Base-by-base conservation (phyloP, 139 green algal species). In the Protoeuglena noctilucae region DNA sequence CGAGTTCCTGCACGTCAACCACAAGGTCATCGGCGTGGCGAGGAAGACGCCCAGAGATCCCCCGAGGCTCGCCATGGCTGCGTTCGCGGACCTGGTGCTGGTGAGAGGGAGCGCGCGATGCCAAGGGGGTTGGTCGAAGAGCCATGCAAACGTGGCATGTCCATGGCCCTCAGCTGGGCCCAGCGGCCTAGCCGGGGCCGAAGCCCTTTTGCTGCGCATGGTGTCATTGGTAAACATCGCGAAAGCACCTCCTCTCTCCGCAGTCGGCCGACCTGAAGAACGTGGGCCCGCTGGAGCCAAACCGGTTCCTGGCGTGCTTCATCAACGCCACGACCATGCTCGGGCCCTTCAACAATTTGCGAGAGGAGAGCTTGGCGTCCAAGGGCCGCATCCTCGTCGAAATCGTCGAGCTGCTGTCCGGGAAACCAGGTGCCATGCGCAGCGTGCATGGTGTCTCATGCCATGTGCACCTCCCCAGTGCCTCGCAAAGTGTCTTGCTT, bases 331-430 rank as follows among this genome's bases (percentile, higher is more conserved):
- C 67, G 22, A 80, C 61, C 28, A 52, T 45, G 41, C 62, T 66
- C 31, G 54, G 49, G 28, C 65, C 40, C 3, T 53, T 75, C 22
- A 53, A 63, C 23, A 56, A 80, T 40, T 43, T 87, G 24, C 40
- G 51, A 0, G n/a, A 17, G 24, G 64, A 79, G 39, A 62, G 85
- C 52, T 18, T 70, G 29, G 29, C 30, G 0, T 75, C 59, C 18
- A 63, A 67, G 14, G 82, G 82, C 24, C 73, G 72, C 50, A 48
- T 75, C 54, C 48, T 86, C 30, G 30, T 80, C 7, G 82, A 91
- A 48, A 40, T 91, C 21, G 55, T 88, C 22, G 75, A 88, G 66
- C 25, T 68, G 48, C 69, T 88, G 17, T 66, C 56, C 25, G 79
- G 79, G 22, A 84, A 83, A 63, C 29, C 57, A n/a, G n/a, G n/a